Evolutionary conservation across 345 rosid genomes (phyloP), one percentile per base, ranked within the genome.

Genomic region (Eucalyptus pauciflora): DNA sequence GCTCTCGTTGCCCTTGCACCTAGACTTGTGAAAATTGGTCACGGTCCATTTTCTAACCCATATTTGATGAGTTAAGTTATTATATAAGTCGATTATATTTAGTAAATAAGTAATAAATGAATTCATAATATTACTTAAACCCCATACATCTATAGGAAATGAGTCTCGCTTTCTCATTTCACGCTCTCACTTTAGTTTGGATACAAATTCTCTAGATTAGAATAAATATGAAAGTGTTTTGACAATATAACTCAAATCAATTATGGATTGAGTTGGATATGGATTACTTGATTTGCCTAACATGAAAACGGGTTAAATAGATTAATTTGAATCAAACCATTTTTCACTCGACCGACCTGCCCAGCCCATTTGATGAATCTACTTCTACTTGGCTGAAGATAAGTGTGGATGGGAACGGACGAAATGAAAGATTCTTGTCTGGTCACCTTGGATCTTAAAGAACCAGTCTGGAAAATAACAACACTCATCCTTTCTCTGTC

Each of bases 221-320:
- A 24, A 10, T 22, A 56, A 24, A 9, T 22, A 24, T 56, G 1
- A 56, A 56, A 24, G 3, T 10, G 1, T 56, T 24, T 24, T 56
- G 10, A 22, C 5, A 20, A 56, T 56, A 56, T 56, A 24, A 24
- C 27, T 10, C 6, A 24, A 0, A 56, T 18, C 2, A 18, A 7
- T 4, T 18, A 52, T 52, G 58, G 25, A 52, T 52, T 18, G 56
- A 52, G 24, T 52, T 52, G 3, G 24, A 52, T 18, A 52, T 52
- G 0, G 58, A 18, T 18, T 52, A 52, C 58, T 52, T 7, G 58
- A 7, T 52, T 52, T 56, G 62, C 29, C 5, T 9, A 0, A 0
- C 62, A 56, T 56, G 13, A 56, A 56, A 56, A 56, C 0, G 0
- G 29, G 3, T 24, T 24, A 24, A 56, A 56, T 56, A 4, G 1